These are phyloP conservation scores for Immersiporthe knoxdaviesiana DNA, from an alignment of 2,329 filamentous ascomycete species.

Conservation along the genomic window DNA sequence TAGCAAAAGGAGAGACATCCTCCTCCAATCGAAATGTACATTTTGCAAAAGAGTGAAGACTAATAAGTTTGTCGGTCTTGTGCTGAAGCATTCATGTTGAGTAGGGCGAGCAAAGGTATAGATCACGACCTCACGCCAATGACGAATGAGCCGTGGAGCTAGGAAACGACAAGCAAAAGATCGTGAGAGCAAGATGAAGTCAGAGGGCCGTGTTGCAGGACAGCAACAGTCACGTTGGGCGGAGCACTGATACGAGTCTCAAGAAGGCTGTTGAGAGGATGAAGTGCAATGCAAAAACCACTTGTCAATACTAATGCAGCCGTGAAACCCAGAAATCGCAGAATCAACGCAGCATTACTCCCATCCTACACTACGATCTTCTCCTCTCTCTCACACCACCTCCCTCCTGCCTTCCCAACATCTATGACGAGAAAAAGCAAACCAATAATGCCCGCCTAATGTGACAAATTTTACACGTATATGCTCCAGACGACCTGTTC, in stretches of 20 bases:
- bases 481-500: slow-evolving; percentile 33
- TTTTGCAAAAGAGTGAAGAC: too few relatives aligned
- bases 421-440: slow-evolving; percentile 50
- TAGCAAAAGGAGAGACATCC: neutral
- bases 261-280: neutral
- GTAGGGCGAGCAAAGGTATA: neutral
- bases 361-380: slow-evolving; percentile 49
- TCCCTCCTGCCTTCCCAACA: slow-evolving; percentile 32
- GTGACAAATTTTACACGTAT: slow-evolving; percentile 57
- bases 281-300: slow-evolving; percentile 10
- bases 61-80: too few relatives aligned
- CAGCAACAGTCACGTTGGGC: neutral
- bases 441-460: slow-evolving; percentile 44
- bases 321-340: slow-evolving; percentile 27
- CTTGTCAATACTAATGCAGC: slow-evolving; percentile 25
- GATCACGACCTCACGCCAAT: neutral
- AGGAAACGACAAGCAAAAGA: too few relatives aligned
- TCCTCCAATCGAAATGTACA: neutral
- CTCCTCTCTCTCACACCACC: slow-evolving; percentile 31
- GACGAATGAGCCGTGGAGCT: neutral
- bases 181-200: too few relatives aligned
- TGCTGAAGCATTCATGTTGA: neutral
- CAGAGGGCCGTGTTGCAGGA: neutral
- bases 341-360: slow-evolving; percentile 33
- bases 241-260: too few relatives aligned